phyloP scores from a whole-genome alignment of 164 flowering plant genomes.

The Vitis vinifera region DNA sequence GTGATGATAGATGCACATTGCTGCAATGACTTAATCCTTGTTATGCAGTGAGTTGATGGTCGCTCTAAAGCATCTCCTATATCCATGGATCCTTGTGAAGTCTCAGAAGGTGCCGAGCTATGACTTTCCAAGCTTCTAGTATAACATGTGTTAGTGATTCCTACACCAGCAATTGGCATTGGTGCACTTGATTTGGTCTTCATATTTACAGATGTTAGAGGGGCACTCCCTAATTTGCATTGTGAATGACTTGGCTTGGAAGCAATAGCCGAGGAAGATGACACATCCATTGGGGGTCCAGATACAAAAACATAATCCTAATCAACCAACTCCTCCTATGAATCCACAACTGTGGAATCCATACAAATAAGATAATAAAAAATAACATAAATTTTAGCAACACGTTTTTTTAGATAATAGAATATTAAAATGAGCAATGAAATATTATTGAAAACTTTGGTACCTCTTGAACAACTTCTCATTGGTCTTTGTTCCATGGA shows the following conservation, averaged over 20 bases:
- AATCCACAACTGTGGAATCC: too few species aligned
- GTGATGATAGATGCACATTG: constrained; percentile 71
- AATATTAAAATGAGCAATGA: constrained; percentile 6
- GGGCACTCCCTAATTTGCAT: constrained; percentile 41
- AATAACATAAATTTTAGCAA: constrained; percentile 1
- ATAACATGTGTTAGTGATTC: constrained; percentile 22
- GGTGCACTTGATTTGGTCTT: constrained; percentile 50
- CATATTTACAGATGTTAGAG: constrained; percentile 24
- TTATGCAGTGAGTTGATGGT: constrained; percentile 63
- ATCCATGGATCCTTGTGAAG: constrained; percentile 80
- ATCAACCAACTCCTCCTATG: constrained; percentile 23
- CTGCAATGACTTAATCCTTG: constrained; percentile 81
- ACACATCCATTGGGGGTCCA: constrained; percentile 63
- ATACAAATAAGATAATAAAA: constrained; percentile 6
- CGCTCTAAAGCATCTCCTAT: constrained; percentile 64
- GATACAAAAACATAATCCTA: constrained; percentile 94
- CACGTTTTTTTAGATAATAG: background rate
- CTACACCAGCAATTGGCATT: constrained; percentile 62
- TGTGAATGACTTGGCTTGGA: constrained; percentile 44
- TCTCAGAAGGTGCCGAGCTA: constrained; percentile 64
- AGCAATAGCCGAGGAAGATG: constrained; percentile 54
- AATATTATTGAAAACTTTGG: constrained; percentile 5
- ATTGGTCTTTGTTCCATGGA: constrained; percentile 34
- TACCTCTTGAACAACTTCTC: constrained; percentile 56
- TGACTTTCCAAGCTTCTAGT: constrained; percentile 68